phyloP scores from a whole-genome alignment of 2,329 filamentous ascomycete species.

The Penicillium sp. region DNA sequence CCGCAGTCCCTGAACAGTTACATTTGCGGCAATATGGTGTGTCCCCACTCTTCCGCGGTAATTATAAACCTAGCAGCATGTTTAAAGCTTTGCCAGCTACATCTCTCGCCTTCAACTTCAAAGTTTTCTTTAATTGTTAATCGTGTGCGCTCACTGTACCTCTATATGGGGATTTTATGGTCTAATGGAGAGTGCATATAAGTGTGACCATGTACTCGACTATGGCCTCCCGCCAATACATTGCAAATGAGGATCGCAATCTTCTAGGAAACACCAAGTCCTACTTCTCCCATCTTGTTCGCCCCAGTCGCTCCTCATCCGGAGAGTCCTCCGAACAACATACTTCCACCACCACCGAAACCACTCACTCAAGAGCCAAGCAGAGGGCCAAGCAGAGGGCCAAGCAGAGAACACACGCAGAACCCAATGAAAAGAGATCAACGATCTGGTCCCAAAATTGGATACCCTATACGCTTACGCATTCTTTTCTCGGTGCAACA shows the following conservation, averaged over 20 bases:
- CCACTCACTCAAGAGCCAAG: not conserved
- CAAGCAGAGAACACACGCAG: too few species aligned
- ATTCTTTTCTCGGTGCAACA: not conserved
- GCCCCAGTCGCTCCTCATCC: constrained; percentile 11
- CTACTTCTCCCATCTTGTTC: constrained; percentile 11
- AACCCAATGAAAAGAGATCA: too few species aligned
- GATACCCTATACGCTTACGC: constrained; percentile 16
- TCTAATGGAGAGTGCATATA: not conserved
- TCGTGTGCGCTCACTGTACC: too few species aligned
- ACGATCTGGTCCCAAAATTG: not conserved
- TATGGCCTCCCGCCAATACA: constrained; percentile 13
- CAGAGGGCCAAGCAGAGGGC: too few species aligned
- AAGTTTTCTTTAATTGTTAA: too few species aligned
- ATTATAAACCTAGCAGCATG: too few species aligned
- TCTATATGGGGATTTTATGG: too few species aligned
- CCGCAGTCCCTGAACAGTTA: too few species aligned
- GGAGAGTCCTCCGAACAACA: not conserved
- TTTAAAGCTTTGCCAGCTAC: too few species aligned
- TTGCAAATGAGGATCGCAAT: constrained; percentile 5
- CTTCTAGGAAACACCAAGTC: constrained; percentile 10
- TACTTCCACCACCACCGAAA: not conserved
- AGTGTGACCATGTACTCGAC: not conserved
- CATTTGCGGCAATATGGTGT: too few species aligned
- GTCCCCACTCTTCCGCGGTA: too few species aligned
- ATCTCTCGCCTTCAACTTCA: too few species aligned